These are phyloP conservation scores for Gomphus bonarii DNA, from an alignment of 1,284 basidiomycete genomes.

Conservation along the genomic window DNA sequence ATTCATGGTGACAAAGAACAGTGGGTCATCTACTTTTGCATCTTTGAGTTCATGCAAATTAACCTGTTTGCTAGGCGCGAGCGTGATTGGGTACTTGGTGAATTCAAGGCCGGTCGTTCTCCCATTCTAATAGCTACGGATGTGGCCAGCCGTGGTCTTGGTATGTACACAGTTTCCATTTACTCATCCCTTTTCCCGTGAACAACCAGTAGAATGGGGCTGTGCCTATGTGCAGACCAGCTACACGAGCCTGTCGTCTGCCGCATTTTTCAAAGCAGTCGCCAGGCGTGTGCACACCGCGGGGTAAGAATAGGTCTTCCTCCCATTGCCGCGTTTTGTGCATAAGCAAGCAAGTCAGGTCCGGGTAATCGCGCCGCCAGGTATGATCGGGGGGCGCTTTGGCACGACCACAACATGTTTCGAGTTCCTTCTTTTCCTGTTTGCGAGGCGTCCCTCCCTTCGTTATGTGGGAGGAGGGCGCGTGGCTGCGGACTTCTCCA, in stretches of 20 bases:
- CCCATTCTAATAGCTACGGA: slow-evolving; percentile 98
- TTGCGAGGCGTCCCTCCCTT: slow-evolving; percentile 5
- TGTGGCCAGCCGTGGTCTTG: slow-evolving; percentile 98
- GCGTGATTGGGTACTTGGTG: slow-evolving; percentile 97
- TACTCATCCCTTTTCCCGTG: slow-evolving; percentile 6
- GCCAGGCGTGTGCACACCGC: background rate
- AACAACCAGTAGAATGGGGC: slow-evolving; percentile 2
- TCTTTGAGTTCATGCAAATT: slow-evolving; percentile 13
- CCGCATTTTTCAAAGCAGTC: slow-evolving; percentile 3
- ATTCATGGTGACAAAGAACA: slow-evolving; percentile 99
- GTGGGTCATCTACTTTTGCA: slow-evolving; percentile 33
- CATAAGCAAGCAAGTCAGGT: slow-evolving; percentile 9
- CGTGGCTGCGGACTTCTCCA: slow-evolving; percentile 8
- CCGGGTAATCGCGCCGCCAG: slow-evolving; percentile 5
- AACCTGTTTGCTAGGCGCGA: slow-evolving; percentile 56
- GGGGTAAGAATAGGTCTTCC: slow-evolving; percentile 1
- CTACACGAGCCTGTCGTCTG: background rate
- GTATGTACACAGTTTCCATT: slow-evolving; percentile 61
- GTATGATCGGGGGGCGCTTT: slow-evolving; percentile 2
- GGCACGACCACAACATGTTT: slow-evolving; percentile 3
- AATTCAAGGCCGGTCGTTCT: slow-evolving; percentile 96
- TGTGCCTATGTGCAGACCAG: background rate
- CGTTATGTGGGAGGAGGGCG: background rate
- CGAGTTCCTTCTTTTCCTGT: background rate
- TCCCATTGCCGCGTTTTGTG: slow-evolving; percentile 4